Evolutionary conservation across 352 stramenopile species (phyloP).

Genomic region (Globisporangium spinosum): DNA sequence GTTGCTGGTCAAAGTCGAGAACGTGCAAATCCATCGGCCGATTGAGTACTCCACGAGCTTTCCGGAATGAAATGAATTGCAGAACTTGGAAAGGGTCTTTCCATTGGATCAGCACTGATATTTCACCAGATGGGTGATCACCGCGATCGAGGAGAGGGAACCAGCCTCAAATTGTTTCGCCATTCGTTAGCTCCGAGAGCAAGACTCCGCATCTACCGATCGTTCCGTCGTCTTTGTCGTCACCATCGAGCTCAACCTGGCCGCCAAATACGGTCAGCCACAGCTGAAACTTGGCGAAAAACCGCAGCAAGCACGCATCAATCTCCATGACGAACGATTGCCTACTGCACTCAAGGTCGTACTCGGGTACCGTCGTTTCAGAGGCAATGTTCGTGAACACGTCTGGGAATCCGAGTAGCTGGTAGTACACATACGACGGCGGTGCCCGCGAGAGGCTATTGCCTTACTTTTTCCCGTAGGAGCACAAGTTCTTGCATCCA

Average conservation of each 20-base stretch:
- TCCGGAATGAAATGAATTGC: constrained; percentile 36
- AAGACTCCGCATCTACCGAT: constrained; percentile 72
- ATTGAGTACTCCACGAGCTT: constrained; percentile 26
- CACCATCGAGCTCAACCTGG: constrained; percentile 35
- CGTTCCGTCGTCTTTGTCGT: constrained; percentile 43
- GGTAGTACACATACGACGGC: constrained; percentile 88
- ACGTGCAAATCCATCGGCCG: constrained; percentile 40
- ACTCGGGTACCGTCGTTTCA: constrained; percentile 61
- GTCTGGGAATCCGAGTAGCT: constrained; percentile 87
- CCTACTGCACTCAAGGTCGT: constrained; percentile 56
- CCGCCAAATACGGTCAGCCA: constrained; percentile 88
- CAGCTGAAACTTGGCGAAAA: constrained; percentile 78
- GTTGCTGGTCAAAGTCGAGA: constrained; percentile 70
- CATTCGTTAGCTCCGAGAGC: constrained; percentile 63
- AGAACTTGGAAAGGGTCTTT: constrained; percentile 71
- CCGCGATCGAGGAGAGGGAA: constrained; percentile 62
- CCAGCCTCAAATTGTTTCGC: constrained; percentile 67
- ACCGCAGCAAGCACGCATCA: constrained; percentile 71
- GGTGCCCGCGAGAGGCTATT: constrained; percentile 33
- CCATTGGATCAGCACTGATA: constrained; percentile 75
- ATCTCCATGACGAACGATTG: constrained; percentile 71
- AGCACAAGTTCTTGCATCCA: constrained; percentile 51
- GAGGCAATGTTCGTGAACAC: constrained; percentile 86
- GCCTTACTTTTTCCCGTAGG: constrained; percentile 38
- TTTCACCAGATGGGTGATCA: constrained; percentile 53